Evolutionary conservation across 768 basidiomycete genomes (phyloP), one percentile per base, ranked within the genome.

Genomic region (Macrolepiota dolichaula): DNA sequence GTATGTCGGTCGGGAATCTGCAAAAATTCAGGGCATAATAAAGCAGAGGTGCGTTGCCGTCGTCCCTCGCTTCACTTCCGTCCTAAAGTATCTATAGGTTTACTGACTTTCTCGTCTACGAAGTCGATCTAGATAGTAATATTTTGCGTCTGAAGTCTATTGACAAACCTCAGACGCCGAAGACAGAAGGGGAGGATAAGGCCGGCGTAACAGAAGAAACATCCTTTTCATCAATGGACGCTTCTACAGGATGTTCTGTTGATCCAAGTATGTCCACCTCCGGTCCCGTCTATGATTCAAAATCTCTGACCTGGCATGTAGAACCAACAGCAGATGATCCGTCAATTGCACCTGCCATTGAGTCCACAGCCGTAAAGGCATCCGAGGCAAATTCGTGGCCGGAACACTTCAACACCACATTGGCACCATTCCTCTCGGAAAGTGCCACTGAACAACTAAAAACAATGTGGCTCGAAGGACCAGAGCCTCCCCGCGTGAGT

Each of bases 81-180:
- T 38, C 22, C 42, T 46, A 36, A 56, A 29, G 19, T 42, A 38
- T 52, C 29, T 37, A 42, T 69, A 97, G 96, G 68, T 98, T 98
- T 72, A 96, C 96, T 42, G 97, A 99, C 74, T 99, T 99, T 71
- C 68, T 98, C 67, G 97, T 99, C 19, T 90, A 83, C 68, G 97
- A 99, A 75, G 88, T 99, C 35, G 87, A 91, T 68, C 81, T 86
- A 62, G 87, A 92, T 64, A 83, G 88, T 47, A 85, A 91, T 64
- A 88, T 92, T 7, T 76, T 97, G 17, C 89, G 92, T 69, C 69
- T 99, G 36, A 92, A 92, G 70, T 84, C 86, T 56, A 81, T 98
- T 40, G 82, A 77, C 37, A 86, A 86, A 69, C 95, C 94, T 2
- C 78, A 82, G 62, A 79, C 85, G 25, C 67, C 76, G 10, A 83